phyloP scores from a whole-genome alignment of 2,329 filamentous ascomycete genomes.

The Colletotrichum agaves region DNA sequence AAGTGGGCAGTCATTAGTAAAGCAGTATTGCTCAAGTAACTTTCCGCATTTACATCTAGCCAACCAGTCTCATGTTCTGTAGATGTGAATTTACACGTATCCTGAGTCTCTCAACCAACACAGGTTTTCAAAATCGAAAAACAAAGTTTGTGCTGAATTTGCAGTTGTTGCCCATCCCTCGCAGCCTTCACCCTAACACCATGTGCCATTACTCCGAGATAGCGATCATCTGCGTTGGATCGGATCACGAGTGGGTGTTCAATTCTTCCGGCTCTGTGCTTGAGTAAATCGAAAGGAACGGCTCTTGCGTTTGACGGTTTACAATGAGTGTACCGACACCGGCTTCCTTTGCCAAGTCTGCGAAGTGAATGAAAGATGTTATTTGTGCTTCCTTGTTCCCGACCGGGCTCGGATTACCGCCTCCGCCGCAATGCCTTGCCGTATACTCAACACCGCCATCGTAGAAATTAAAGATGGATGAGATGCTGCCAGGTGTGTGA shows the following conservation, averaged over 20 bases:
- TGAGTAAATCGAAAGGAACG: slow-evolving; percentile 17
- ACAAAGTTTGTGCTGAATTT: neutral
- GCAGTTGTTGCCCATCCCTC: slow-evolving; percentile 16
- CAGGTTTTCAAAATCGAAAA: neutral
- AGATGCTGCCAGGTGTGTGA: slow-evolving; percentile 41
- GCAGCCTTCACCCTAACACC: slow-evolving; percentile 20
- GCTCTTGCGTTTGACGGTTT: slow-evolving; percentile 22
- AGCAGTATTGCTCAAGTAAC: neutral
- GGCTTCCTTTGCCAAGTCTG: slow-evolving; percentile 2
- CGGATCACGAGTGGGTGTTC: slow-evolving; percentile 24
- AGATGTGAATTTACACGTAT: too few relatives aligned
- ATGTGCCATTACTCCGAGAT: neutral
- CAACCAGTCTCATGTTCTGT: too few relatives aligned
- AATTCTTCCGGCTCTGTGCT: neutral
- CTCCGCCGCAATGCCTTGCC: slow-evolving; percentile 42
- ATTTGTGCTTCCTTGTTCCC: slow-evolving; percentile 40
- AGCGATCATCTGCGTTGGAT: slow-evolving; percentile 6
- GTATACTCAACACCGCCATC: slow-evolving; percentile 39
- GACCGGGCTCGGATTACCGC: slow-evolving; percentile 37
- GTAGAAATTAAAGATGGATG: slow-evolving; percentile 39
- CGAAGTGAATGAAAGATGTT: slow-evolving; percentile 12
- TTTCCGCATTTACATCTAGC: too few relatives aligned
- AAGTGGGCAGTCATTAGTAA: neutral
- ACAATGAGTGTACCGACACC: slow-evolving; percentile 22
- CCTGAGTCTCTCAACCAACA: too few relatives aligned